Percentiles rank a stretch among this genome's conserved stretches.
phyloP scores from a whole-genome alignment of 2,329 filamentous ascomycete genomes.

The Phialemonium atrogriseum region DNA sequence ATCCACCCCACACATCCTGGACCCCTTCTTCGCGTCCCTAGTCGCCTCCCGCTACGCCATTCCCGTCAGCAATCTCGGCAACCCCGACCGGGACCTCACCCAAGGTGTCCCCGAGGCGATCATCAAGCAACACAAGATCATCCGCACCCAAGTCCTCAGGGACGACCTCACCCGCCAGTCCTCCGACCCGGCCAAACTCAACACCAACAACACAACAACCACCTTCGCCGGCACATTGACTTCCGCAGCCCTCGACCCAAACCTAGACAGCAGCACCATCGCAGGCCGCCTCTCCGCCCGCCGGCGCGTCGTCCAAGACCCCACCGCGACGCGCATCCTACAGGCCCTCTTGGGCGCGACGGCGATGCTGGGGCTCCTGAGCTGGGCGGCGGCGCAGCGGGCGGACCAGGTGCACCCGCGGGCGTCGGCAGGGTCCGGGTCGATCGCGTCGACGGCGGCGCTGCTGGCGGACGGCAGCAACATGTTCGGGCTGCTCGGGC shows the following conservation, averaged over 20 bases:
- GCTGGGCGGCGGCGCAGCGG: constrained; percentile 18
- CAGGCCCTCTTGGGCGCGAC: constrained; percentile 21
- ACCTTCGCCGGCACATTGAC: constrained; percentile 6
- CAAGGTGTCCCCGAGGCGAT: constrained; percentile 22
- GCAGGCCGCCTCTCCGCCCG: constrained; percentile 6
- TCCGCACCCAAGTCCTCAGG: constrained; percentile 26
- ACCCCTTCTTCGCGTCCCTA: constrained; percentile 26
- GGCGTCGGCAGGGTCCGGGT: constrained; percentile 21
- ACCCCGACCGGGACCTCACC: constrained; percentile 8
- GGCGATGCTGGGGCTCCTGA: constrained; percentile 13
- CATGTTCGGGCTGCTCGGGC: constrained; percentile 19
- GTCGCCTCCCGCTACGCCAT: constrained; percentile 24
- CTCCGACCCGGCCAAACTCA: constrained; percentile 6
- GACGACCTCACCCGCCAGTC: constrained; percentile 16
- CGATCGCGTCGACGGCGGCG: constrained; percentile 27
- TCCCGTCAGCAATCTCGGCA: constrained; percentile 15
- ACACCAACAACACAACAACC: constrained; percentile 6
- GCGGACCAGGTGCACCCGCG: constrained; percentile 17
- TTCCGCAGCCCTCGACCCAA: constrained; percentile 4
- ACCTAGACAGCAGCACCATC: neutral
- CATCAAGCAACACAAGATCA: constrained; percentile 24
- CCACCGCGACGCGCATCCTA: constrained; percentile 22
- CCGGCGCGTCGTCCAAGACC: constrained; percentile 20
- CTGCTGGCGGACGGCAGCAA: constrained; percentile 29
- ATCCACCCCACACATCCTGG: constrained; percentile 18